Evolutionary conservation across 2,329 filamentous ascomycete genomes (phyloP), one percentile per base, ranked within the genome.

Genomic region (Talaromyces islandicus): DNA sequence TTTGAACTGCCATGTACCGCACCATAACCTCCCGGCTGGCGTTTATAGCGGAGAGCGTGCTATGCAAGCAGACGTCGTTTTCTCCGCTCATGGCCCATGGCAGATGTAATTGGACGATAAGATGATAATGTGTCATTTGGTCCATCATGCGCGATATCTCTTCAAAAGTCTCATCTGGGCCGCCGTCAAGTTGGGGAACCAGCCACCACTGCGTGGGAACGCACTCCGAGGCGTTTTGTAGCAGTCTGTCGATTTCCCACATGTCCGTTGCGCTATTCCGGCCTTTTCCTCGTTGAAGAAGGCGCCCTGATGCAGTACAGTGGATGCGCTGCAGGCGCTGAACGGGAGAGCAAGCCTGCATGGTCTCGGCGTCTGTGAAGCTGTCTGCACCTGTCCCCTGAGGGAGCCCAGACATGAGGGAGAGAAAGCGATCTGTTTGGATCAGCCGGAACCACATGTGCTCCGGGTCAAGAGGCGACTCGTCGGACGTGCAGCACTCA

Each of bases 241-340:
- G 19, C 12, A 50, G 14, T 14, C 7, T 50, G 58, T 59, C 58
- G 2, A 56, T 32, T 3, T 55, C 29, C 19, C 29, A 30, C 17
- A 32, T 51, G 5, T 29, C 38, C 3, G 19, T 14, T 1, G 25
- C 24, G 17, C 27, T 38, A n/a, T 17, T 25, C 6, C 7, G 14
- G 2, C 27, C 14, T 19, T 71, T 66, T 60, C 84, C 81, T 7
- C 81, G 76, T 54, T 81, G 76, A 10, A 82, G 75, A 51, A 85
- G 79, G 11, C 74, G 75, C 2, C 75, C 75, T 0, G 75, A 73
- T 6, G 81, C 71, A 4, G 74, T 67, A 1, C 76, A 74, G 58
- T 83, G 79, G 0, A 75, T 68, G 59, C 77, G 77, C 61, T 80
- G 79, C 10, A 85, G 71, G 2, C 67, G 72, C 46, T 82, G 80